Evolutionary conservation across 2,329 filamentous ascomycete species (phyloP), one percentile per base, ranked within the genome.

Genomic region (Fusarium acutatum): DNA sequence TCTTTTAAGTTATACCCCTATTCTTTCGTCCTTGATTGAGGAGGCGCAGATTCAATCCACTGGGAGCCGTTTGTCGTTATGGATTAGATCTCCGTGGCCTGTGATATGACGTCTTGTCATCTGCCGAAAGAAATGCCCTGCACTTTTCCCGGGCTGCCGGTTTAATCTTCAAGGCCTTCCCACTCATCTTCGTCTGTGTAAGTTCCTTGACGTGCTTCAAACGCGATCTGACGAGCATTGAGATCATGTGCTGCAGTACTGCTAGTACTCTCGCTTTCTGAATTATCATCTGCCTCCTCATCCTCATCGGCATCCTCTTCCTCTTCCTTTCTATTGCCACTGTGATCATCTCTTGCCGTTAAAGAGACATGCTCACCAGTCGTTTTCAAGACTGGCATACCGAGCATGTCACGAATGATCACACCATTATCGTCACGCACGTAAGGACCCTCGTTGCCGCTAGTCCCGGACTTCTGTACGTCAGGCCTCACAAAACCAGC

Each of bases 401-500:
- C 83, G 72, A 80, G 78, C 64, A 81, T 52, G 67, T 86, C 83
- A 71, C 83, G 80, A 7, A 86, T 83, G 56, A 90, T 83, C 71
- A 83, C 84, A 1, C 90, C 90, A 53, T 86, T 84, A 34, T 87
- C 86, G 74, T 89, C 89, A 71, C 89, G 82, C 60, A 88, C 81
- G 57, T 88, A 85, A 2, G 88, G 88, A 52, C 86, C 88, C 67
- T 89, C 80, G 6, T 72, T 74, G 46, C 60, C 69, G 17, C 47
- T 66, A 52, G 63, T 54, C 34, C 54, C 67, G 40, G 54, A 61
- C 32, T 77, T 79, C 38, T 72, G 67, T 44, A 43, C 66, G 14
- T 47, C 74, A n/a, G 69, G 64, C 44, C 81, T 79, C 7, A 94
- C 88, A 82, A 99, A 97, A 0, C 88, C 94, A n/a, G 91, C 94